These are phyloP conservation scores for Penicillium odoratum DNA, from an alignment of 495 filamentous ascomycete species.

Conservation along the genomic window DNA sequence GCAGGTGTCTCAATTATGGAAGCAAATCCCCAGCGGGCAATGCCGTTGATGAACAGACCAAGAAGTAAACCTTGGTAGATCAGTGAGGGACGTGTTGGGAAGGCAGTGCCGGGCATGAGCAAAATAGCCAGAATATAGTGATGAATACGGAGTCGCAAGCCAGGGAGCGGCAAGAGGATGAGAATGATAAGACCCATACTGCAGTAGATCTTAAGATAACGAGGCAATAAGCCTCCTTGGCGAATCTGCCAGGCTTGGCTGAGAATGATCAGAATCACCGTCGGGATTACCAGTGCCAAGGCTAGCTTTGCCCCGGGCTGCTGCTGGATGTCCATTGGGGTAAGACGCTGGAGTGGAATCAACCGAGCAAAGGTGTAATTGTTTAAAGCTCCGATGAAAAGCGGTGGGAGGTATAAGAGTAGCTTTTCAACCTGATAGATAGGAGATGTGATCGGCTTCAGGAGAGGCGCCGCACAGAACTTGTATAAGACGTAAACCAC, in stretches of 20 bases:
- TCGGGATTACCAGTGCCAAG: constrained; percentile 63
- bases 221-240: constrained; percentile 66
- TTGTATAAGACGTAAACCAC: constrained; percentile 72
- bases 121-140: constrained; percentile 90
- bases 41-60: constrained; percentile 88
- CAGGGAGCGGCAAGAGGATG: constrained; percentile 68
- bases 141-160: constrained; percentile 87
- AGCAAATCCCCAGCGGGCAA: constrained; percentile 92
- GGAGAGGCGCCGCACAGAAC: constrained; percentile 57
- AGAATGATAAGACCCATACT: constrained; percentile 58
- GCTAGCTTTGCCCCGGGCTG: constrained; percentile 77
- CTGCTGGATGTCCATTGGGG: constrained; percentile 68
- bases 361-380: constrained; percentile 79
- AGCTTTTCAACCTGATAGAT: constrained; percentile 67
- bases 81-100: constrained; percentile 77
- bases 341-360: constrained; percentile 80
- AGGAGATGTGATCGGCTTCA: constrained; percentile 57
- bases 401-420: constrained; percentile 69
- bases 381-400: constrained; percentile 77
- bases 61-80: constrained; percentile 86
- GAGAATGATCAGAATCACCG: constrained; percentile 59
- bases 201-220: constrained; percentile 72
- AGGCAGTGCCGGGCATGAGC: constrained; percentile 77
- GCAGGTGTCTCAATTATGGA: constrained; percentile 81
- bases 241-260: constrained; percentile 75